Evolutionary conservation across 225 moss, liverwort and hornwort genomes (phyloP).

Genomic region (Neckera pumila): DNA sequence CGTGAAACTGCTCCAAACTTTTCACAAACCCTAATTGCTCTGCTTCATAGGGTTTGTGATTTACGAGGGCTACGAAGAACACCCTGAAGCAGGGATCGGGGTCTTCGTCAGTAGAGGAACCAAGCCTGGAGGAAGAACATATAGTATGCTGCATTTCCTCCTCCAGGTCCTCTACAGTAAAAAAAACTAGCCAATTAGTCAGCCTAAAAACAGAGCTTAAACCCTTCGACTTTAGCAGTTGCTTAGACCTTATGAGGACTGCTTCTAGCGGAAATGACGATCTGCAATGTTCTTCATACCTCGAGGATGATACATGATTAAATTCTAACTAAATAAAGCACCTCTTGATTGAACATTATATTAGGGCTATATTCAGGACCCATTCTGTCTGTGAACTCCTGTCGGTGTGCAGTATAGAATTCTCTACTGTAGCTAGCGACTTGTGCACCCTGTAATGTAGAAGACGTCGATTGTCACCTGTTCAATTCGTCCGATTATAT

Average conservation of each 20-base stretch:
- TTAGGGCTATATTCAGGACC: not conserved
- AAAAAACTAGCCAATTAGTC: not conserved
- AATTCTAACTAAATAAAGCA: not conserved
- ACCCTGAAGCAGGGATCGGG: not conserved
- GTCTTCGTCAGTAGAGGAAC: too few species aligned
- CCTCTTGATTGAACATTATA: not conserved
- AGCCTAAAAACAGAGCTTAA: not conserved
- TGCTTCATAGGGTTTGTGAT: not conserved
- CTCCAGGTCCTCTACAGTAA: not conserved
- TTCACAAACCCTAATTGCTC: not conserved
- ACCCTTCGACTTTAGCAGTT: not conserved
- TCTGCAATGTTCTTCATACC: constrained; percentile 7
- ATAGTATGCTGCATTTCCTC: not conserved
- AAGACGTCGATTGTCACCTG: not conserved
- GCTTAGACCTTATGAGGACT: not conserved
- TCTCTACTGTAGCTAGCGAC: too few species aligned
- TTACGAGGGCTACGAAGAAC: not conserved
- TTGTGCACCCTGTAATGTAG: too few species aligned
- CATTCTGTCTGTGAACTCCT: not conserved
- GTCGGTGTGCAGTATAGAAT: too few species aligned
- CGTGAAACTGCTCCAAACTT: not conserved
- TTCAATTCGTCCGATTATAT: not conserved
- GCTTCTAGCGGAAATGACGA: not conserved
- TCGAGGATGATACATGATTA: constrained; percentile 28
- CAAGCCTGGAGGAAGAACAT: not conserved